phyloP scores from a whole-genome alignment of 176 grass and related monocot genomes.

The Saccharum spontaneum region DNA sequence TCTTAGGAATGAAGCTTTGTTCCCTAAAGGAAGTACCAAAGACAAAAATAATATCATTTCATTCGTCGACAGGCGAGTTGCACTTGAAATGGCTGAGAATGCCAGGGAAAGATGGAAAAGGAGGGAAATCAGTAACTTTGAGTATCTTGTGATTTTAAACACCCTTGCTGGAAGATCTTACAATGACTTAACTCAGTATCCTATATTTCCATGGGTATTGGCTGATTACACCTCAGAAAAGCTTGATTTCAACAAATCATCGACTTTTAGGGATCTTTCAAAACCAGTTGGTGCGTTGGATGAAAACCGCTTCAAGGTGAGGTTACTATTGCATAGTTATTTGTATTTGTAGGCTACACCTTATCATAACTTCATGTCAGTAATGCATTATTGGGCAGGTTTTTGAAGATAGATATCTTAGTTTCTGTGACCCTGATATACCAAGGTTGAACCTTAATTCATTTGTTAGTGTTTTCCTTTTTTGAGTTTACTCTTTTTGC shows the following conservation, averaged over 20 bases:
- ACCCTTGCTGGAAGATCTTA: conserved; percentile 94
- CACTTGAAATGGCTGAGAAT: conserved; percentile 88
- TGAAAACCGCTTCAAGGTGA: conserved; percentile 89
- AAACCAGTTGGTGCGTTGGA: conserved; percentile 95
- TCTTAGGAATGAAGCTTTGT: conserved; percentile 90
- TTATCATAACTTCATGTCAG: conserved; percentile 1
- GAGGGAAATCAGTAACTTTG: conserved; percentile 95
- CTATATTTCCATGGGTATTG: conserved; percentile 92
- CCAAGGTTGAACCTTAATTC: conserved; percentile 62
- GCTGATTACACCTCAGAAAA: conserved; percentile 93
- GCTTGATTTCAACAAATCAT: conserved; percentile 93
- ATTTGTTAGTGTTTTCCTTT: not conserved
- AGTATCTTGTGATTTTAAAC: conserved; percentile 94
- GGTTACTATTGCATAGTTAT: conserved; percentile 3
- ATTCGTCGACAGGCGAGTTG: conserved; percentile 81
- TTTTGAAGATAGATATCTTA: conserved; percentile 95
- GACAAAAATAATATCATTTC: conserved; percentile 83
- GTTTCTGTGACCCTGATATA: conserved; percentile 95
- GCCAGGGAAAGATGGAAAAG: conserved; percentile 87
- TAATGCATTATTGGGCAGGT: conserved; percentile 50
- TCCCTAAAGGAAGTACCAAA: conserved; percentile 80
- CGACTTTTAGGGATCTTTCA: conserved; percentile 94
- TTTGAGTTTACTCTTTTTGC: not conserved
- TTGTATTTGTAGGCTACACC: conserved; percentile 7
- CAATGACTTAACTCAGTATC: conserved; percentile 98